phyloP scores from a whole-genome alignment of 2,329 filamentous ascomycete genomes.

The Paradendryphiella salina region DNA sequence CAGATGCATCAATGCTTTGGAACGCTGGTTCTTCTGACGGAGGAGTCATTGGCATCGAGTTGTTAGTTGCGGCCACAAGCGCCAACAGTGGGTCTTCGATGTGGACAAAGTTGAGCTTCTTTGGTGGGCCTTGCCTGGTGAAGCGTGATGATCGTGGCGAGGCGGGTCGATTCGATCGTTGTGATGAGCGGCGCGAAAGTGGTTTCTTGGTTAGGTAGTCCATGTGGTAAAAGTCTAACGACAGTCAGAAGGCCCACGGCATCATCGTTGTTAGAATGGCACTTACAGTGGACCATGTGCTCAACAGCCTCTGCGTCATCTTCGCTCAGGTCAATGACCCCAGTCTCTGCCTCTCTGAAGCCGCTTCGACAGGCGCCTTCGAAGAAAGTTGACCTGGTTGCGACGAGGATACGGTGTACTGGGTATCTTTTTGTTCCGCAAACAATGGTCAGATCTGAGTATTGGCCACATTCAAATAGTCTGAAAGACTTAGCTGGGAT shows the following conservation, averaged over 20 bases:
- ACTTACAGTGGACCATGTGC: constrained; percentile 49
- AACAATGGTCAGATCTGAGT: constrained; percentile 55
- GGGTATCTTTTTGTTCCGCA: constrained; percentile 52
- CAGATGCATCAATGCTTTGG: constrained; percentile 26
- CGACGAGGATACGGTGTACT: constrained; percentile 54
- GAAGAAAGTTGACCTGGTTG: constrained; percentile 55
- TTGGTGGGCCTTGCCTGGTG: constrained; percentile 20
- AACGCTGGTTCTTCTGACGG: constrained; percentile 31
- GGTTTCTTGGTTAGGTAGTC: constrained; percentile 46
- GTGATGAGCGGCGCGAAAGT: constrained; percentile 36
- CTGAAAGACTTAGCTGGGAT: constrained; percentile 39
- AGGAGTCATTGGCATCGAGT: constrained; percentile 32
- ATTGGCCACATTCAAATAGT: constrained; percentile 47
- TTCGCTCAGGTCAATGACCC: constrained; percentile 47
- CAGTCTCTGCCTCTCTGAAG: constrained; percentile 44
- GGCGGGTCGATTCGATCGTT: constrained; percentile 29
- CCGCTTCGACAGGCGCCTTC: constrained; percentile 47
- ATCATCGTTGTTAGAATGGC: constrained; percentile 3
- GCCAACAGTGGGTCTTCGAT: constrained; percentile 48
- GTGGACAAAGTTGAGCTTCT: constrained; percentile 39
- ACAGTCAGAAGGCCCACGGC: constrained; percentile 22
- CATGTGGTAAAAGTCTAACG: constrained; percentile 48
- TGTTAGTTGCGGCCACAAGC: constrained; percentile 31
- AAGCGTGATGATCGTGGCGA: constrained; percentile 28
- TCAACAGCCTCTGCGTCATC: constrained; percentile 49